Evolutionary conservation across 495 filamentous ascomycete genomes (phyloP), one percentile per base, ranked within the genome.

Genomic region (Echria macrotheca): DNA sequence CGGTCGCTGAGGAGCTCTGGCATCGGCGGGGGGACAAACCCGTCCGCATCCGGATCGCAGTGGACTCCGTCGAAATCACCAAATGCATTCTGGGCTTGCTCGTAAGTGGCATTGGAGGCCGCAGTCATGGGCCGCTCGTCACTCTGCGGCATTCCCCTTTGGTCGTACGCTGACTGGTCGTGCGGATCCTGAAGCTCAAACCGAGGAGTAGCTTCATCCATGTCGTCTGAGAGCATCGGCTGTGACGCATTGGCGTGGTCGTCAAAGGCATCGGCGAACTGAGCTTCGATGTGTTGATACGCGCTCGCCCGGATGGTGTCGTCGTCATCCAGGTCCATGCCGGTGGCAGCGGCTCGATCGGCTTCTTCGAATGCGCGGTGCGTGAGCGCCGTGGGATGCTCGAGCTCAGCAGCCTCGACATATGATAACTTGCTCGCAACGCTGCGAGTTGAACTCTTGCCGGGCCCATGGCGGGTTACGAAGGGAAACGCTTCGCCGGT

Each of bases 21-120:
- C 7, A 42, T 46, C 33, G 50, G 44, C 1, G 48, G 55, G 8
- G 55, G 56, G 10, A 58, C 57, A 37, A 69, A 63, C 1, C 64
- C 57, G 24, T 58, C 59, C 5, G 56, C 44, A 17, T 76, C 71
- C n/a, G 73, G 77, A 22, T 80, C 71, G 61, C 81, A 91, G 67
- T 98, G 91, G 10, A 89, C 89, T 44, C 93, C 93, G 70, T 97
- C 93, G 59, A 98, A 98, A 63, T 95, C 89, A 8, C 76, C 79
- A 71, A 97, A 98, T 18, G 93, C 74, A 26, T 70, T 68, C 59
- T 76, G 70, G 1, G 81, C 82, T 61, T 91, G 80, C 15, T 84
- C 82, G 52, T 74, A 83, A 17, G 85, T 90, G 53, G 83, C 82
- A 15, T 64, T 73, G 6, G 88, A 90, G 2, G 76, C 82, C 15